phyloP scores from a whole-genome alignment of 2,329 filamentous ascomycete species.

The Trichophyton verrucosum region DNA sequence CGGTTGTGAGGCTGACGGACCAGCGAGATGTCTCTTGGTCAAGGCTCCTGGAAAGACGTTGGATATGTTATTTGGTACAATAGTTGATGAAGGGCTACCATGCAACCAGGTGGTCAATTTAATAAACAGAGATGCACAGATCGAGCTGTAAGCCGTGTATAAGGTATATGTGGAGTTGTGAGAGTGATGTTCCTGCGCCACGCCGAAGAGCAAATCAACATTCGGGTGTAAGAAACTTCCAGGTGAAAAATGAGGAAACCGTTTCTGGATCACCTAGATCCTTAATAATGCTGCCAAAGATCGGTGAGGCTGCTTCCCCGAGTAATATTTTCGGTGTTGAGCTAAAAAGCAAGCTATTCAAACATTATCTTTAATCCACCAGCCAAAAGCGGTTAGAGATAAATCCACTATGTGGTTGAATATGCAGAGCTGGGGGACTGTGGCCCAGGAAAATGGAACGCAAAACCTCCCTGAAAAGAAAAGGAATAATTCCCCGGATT shows the following conservation, averaged over 20 bases:
- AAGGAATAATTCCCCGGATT: constrained; percentile 3
- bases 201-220: not conserved
- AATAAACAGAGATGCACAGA: not conserved
- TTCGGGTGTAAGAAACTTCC: not conserved
- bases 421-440: not conserved
- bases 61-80: not conserved
- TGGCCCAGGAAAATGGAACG: constrained; percentile 1
- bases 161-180: not conserved
- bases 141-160: not conserved
- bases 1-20: constrained; percentile 26
- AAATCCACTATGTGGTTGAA: constrained; percentile 4
- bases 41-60: constrained; percentile 24
- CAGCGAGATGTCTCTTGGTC: not conserved
- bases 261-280: not conserved
- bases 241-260: not conserved
- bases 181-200: not conserved
- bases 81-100: constrained; percentile 5
- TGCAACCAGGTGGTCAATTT: constrained; percentile 3
- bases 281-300: constrained; percentile 1
- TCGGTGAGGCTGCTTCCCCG: not conserved
- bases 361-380: constrained; percentile 2
- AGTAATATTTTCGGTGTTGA: constrained; percentile 2
- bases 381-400: not conserved
- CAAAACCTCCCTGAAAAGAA: not conserved
- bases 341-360: constrained; percentile 2